Percentiles rank a stretch among this genome's conserved stretches.
These are phyloP conservation scores for Coemansia sp. DNA, from an alignment of 192 early-diverging fungal species.

Conservation along the genomic window DNA sequence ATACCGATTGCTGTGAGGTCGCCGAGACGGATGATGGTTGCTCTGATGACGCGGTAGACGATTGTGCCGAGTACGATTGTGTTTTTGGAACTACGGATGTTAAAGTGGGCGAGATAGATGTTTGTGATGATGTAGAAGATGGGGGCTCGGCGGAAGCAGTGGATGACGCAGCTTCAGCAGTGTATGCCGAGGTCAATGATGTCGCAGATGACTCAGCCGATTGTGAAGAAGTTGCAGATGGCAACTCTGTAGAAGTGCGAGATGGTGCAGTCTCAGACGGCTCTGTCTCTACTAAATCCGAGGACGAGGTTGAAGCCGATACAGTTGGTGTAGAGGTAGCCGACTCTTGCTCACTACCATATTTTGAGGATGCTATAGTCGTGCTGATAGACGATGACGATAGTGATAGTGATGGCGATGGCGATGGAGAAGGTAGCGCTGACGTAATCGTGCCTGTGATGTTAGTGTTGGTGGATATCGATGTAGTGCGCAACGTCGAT, in stretches of 20 bases:
- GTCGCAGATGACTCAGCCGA: not conserved
- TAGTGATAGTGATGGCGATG: not conserved
- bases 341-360: not conserved
- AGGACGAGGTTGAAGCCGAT: not conserved
- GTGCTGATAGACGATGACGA: not conserved
- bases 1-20: not conserved
- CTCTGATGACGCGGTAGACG: not conserved
- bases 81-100: not conserved
- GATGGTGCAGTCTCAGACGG: not conserved
- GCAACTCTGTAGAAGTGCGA: not conserved
- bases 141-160: not conserved
- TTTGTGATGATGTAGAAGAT: not conserved
- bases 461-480: no score
- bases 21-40: not conserved
- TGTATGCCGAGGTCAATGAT: not conserved
- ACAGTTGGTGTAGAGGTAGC: not conserved
- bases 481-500: not conserved
- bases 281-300: not conserved
- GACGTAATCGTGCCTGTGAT: no score
- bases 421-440: not conserved
- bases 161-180: not conserved
- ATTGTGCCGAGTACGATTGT: not conserved
- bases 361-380: not conserved
- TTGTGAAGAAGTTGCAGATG: not conserved
- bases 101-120: not conserved